A percentile compares a stretch with the other conserved stretches of the same genome.
Evolutionary conservation across 2,329 filamentous ascomycete genomes (phyloP).

Genomic region (Verticillium dahliae): DNA sequence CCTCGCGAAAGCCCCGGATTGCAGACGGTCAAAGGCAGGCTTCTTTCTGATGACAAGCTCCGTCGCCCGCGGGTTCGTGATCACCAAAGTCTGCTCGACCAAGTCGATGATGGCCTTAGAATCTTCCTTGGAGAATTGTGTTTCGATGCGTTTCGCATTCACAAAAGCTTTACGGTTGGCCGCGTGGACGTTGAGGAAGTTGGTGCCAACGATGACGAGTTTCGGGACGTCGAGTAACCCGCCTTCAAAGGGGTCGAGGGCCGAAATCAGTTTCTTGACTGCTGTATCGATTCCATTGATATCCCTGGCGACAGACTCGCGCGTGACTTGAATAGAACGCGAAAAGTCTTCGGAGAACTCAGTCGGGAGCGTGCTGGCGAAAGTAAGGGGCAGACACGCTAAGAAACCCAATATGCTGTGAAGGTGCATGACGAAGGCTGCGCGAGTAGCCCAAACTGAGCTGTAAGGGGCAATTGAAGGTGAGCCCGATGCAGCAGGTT

Average conservation of each 20-base stretch:
- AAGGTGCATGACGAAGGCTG: not conserved
- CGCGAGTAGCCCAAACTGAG: too few relatives aligned
- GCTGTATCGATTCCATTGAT: not conserved
- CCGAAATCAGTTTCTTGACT: not conserved
- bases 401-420: not conserved
- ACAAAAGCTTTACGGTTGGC: not conserved
- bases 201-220: not conserved
- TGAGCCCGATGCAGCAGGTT: too few relatives aligned
- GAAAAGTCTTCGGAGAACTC: not conserved
- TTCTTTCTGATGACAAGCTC: not conserved
- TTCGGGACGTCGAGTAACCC: not conserved
- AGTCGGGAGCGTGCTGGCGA: not conserved
- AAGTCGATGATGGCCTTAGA: not conserved
- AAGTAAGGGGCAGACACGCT: not conserved
- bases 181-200: not conserved
- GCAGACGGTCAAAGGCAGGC: not conserved
- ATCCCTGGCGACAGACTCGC: not conserved
- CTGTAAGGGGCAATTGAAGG: too few relatives aligned
- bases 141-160: not conserved
- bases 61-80: not conserved
- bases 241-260: not conserved
- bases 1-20: not conserved
- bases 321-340: not conserved
- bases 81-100: not conserved
- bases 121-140: not conserved